Percentiles rank a stretch among this genome's conserved stretches.
These are phyloP conservation scores for Silene noctiflora DNA, from an alignment of 179 eudicot species.

Conservation along the genomic window DNA sequence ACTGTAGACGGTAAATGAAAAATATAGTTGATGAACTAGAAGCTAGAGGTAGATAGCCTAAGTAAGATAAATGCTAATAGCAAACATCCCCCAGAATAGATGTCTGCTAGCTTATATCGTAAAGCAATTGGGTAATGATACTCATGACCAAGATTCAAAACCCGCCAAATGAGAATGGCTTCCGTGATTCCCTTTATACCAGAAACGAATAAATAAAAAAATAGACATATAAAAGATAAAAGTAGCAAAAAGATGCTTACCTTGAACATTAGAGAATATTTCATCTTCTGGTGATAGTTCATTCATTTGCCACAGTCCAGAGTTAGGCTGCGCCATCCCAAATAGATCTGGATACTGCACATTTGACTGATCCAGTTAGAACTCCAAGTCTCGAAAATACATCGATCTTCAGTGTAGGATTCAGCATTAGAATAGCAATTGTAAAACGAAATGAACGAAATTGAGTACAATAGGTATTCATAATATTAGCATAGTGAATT, in stretches of 20 bases:
- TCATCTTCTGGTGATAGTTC: constrained; percentile 14
- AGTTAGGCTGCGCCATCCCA: constrained; percentile 21
- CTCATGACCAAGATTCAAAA: neutral
- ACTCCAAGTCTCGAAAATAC: neutral
- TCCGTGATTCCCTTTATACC: neutral
- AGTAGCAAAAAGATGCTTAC: constrained; percentile 9
- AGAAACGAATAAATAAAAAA: too few species aligned
- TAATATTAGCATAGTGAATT: neutral
- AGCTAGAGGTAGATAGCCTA: neutral
- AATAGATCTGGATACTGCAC: constrained; percentile 5
- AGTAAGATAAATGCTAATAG: neutral
- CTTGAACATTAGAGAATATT: constrained; percentile 18
- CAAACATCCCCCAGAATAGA: neutral
- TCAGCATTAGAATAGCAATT: neutral
- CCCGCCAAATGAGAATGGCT: neutral
- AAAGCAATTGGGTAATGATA: neutral
- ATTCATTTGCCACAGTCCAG: constrained; percentile 6
- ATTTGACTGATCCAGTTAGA: neutral
- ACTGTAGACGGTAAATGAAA: neutral
- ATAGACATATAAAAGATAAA: neutral
- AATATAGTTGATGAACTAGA: constrained; percentile 4
- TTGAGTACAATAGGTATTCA: too few species aligned
- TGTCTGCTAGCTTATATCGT: neutral
- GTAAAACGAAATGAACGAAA: too few species aligned
- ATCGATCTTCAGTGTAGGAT: neutral